Evolutionary conservation across 2,329 filamentous ascomycete genomes (phyloP).

Genomic region (Magnaporthiopsis poae): DNA sequence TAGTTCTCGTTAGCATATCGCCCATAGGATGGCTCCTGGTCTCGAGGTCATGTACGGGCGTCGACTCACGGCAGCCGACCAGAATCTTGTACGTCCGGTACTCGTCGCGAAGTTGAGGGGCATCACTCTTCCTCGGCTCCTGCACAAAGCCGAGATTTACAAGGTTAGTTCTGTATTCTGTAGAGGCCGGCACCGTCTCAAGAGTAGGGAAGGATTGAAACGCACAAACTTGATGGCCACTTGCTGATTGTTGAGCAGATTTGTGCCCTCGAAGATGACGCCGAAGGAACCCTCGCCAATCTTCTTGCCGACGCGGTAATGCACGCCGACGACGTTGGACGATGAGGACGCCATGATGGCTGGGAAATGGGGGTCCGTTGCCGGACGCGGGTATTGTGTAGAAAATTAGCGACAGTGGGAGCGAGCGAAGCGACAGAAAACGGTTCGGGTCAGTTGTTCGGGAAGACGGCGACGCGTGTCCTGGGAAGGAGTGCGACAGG

Average conservation of each 20-base stretch:
- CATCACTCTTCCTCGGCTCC: slow-evolving; percentile 98
- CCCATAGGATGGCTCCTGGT: background rate
- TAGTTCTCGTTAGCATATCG: slow-evolving; percentile 3
- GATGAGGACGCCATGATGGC: slow-evolving; percentile 70
- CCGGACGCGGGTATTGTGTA: too few species aligned
- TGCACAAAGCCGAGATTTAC: slow-evolving; percentile 26
- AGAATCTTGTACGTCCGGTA: slow-evolving; percentile 99
- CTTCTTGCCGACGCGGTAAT: slow-evolving; percentile 98
- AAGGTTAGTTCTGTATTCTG: background rate
- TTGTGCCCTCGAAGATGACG: slow-evolving; percentile 97
- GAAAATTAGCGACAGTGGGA: too few species aligned
- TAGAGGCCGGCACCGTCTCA: background rate
- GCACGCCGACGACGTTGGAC: slow-evolving; percentile 95
- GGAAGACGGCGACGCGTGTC: background rate
- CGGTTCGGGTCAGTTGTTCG: background rate
- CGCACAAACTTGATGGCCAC: slow-evolving; percentile 98
- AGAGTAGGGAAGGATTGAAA: slow-evolving; percentile 18
- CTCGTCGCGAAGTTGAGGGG: slow-evolving; percentile 92
- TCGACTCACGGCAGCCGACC: slow-evolving; percentile 87
- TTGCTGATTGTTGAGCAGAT: slow-evolving; percentile 96
- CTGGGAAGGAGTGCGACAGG: too few species aligned
- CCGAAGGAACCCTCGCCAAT: slow-evolving; percentile 97
- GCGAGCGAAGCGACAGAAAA: too few species aligned
- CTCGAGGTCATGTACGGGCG: background rate
- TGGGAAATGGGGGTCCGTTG: too few species aligned